These are phyloP conservation scores for Physaria fendleri DNA, from an alignment of 345 rosid genomes.

Conservation along the genomic window DNA sequence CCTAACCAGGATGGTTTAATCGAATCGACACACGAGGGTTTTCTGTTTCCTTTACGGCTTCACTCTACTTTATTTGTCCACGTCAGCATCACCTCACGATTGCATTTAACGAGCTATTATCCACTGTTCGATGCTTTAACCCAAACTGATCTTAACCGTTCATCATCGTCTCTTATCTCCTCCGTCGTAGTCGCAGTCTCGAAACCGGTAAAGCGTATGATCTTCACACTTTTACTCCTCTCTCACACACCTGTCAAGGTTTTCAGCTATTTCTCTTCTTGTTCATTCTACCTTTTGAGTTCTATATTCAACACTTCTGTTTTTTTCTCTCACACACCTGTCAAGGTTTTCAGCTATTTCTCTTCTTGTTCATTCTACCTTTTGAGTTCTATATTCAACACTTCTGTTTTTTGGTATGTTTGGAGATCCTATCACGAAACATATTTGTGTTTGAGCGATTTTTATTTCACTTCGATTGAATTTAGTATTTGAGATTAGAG, in stretches of 20 bases:
- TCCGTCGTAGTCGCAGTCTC: constrained; percentile 27
- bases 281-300: too few relatives aligned
- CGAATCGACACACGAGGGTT: constrained; percentile 18
- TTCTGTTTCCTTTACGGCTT: constrained; percentile 8
- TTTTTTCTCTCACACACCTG: not conserved
- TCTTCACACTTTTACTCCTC: constrained; percentile 11
- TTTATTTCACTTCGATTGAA: not conserved
- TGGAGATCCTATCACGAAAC: not conserved
- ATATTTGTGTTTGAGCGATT: not conserved
- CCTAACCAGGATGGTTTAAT: constrained; percentile 5
- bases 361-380: too few relatives aligned
- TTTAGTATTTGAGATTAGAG: not conserved
- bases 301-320: constrained; percentile 14
- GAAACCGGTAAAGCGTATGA: constrained; percentile 30
- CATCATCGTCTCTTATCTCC: constrained; percentile 23
- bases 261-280: constrained; percentile 12
- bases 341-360: constrained; percentile 15
- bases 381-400: not conserved
- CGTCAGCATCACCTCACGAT: constrained; percentile 15
- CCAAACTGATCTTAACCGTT: constrained; percentile 18
- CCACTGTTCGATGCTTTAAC: constrained; percentile 25
- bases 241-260: constrained; percentile 14
- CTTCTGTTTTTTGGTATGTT: not conserved
- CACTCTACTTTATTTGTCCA: constrained; percentile 3
- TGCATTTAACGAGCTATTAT: not conserved